These are phyloP conservation scores for Corymbia calophylla DNA, from an alignment of 441 rosid genomes.

Conservation along the genomic window DNA sequence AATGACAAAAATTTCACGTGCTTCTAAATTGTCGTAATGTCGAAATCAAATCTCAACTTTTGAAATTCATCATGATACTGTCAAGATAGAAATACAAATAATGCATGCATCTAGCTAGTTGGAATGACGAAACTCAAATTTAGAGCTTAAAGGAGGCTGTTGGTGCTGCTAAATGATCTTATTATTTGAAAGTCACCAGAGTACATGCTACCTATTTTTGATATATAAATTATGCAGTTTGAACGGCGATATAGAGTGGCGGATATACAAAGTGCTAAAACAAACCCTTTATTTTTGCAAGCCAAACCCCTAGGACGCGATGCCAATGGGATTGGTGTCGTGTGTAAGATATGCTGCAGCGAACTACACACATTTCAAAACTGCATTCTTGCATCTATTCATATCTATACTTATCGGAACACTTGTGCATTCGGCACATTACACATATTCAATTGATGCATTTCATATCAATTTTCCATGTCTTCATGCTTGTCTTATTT, in stretches of 20 bases:
- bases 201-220: neutral
- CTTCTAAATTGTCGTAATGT: neutral
- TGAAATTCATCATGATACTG: neutral
- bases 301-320: neutral
- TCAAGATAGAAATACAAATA: neutral
- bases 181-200: neutral
- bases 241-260: neutral
- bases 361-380: neutral
- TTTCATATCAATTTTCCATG: neutral
- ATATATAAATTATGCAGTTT: neutral
- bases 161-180: neutral
- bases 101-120: accelerated
- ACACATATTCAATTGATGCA: neutral
- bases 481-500: neutral
- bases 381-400: neutral
- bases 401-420: too few species aligned
- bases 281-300: too few species aligned
- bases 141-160: neutral
- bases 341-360: too few species aligned
- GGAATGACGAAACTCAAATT: neutral
- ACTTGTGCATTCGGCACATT: accelerated
- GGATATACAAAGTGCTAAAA: neutral
- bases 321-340: neutral
- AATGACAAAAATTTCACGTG: neutral
- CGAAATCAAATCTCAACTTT: neutral